Conservation (phyloP, 768 basidiomycete genomes). For the Pleurotus citrinopileatus region DNA sequence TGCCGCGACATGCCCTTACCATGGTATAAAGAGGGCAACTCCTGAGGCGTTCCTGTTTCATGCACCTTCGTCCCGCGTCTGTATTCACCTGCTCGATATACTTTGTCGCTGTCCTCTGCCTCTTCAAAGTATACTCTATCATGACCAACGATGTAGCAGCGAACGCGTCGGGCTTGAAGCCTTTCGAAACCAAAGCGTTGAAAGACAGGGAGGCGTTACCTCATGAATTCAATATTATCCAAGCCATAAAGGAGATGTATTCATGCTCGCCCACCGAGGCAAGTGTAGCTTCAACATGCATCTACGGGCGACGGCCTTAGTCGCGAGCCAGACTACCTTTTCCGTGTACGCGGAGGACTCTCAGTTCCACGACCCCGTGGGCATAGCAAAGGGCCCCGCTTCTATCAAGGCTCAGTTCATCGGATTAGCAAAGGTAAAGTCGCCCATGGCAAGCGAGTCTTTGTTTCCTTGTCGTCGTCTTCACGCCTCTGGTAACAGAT, state of each 20-base stretch:
- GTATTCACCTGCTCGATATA: neutral
- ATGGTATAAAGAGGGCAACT: neutral
- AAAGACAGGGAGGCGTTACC: slow-evolving; percentile 31
- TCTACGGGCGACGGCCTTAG: neutral
- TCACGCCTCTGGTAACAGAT: slow-evolving; percentile 22
- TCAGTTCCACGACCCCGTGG: slow-evolving; percentile 44
- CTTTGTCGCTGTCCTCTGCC: neutral
- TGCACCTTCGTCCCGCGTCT: neutral
- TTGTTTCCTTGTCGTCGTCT: neutral
- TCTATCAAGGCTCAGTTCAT: slow-evolving; percentile 43
- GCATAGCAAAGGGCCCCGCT: slow-evolving; percentile 36
- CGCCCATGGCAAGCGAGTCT: no score
- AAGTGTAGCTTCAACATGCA: neutral
- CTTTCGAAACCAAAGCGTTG: slow-evolving; percentile 34
- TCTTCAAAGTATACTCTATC: slow-evolving; percentile 14
- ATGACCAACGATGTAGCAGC: slow-evolving; percentile 14
- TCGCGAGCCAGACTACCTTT: slow-evolving; percentile 36
- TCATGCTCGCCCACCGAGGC: slow-evolving; percentile 36
- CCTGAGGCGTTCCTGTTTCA: neutral
- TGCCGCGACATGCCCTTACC: neutral
- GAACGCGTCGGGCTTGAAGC: slow-evolving; percentile 38
- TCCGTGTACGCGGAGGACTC: slow-evolving; percentile 38
- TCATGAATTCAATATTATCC: slow-evolving; percentile 33
- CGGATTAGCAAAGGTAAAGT: slow-evolving; percentile 42
- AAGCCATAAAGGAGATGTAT: slow-evolving; percentile 44